Conservation (phyloP, 1,284 basidiomycete species). For the Phellinidium pouzarii region DNA sequence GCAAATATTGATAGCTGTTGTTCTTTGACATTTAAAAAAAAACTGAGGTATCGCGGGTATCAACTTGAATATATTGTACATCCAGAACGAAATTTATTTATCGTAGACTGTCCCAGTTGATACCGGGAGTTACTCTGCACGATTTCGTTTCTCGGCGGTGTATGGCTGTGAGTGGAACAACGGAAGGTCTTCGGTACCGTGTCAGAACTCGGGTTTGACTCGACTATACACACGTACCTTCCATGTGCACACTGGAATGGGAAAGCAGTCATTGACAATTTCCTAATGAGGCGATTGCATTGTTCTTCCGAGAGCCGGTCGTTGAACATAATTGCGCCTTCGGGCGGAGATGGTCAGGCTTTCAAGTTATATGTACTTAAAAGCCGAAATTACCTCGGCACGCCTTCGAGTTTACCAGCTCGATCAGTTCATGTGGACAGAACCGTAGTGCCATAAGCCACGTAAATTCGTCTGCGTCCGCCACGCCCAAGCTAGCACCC, state of each 20-base stretch:
- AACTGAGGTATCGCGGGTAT: neutral
- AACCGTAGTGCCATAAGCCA: constrained; percentile 72
- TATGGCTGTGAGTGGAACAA: constrained; percentile 36
- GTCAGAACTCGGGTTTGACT: constrained; percentile 12
- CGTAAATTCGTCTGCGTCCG: constrained; percentile 29
- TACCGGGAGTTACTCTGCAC: neutral
- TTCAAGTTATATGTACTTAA: neutral
- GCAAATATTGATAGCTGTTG: neutral
- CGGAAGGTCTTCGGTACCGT: constrained; percentile 34
- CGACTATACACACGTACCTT: constrained; percentile 38
- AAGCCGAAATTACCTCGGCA: constrained; percentile 62
- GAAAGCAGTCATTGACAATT: constrained; percentile 65
- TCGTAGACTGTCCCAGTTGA: constrained; percentile 13
- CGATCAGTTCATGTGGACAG: constrained; percentile 74
- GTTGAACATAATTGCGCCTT: constrained; percentile 96
- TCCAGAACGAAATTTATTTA: neutral
- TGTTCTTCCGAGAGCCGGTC: constrained; percentile 66
- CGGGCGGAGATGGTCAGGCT: constrained; percentile 10
- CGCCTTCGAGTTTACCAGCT: constrained; percentile 87
- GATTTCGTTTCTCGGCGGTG: neutral
- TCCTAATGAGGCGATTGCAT: constrained; percentile 60
- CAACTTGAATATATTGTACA: neutral
- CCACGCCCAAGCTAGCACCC: neutral
- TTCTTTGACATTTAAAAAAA: neutral
- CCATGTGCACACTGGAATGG: constrained; percentile 97